Percentiles rank a stretch among this genome's conserved stretches.
Evolutionary conservation across 768 basidiomycete genomes (phyloP).

Genomic region (Lactifluus hygrophoroides): DNA sequence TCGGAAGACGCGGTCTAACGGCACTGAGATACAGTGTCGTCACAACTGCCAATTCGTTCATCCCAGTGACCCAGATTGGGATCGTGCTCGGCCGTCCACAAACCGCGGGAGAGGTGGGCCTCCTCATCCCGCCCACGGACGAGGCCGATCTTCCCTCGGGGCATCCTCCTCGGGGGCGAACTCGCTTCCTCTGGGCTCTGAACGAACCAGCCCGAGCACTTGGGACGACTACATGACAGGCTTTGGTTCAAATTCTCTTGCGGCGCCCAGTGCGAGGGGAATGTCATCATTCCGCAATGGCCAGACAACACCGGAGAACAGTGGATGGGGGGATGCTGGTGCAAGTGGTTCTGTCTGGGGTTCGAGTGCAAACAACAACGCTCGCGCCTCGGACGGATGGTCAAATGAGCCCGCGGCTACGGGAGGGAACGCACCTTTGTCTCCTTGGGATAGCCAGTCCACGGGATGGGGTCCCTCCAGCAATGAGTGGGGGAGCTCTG

Average conservation of each 20-base stretch:
- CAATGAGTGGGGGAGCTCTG: background rate
- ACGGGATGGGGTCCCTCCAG: conserved; percentile 1
- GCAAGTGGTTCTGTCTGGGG: conserved; percentile 7
- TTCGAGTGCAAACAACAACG: background rate
- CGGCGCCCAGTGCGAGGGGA: background rate
- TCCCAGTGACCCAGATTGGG: conserved; percentile 13
- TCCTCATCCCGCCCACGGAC: background rate
- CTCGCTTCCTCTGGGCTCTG: background rate
- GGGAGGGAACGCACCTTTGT: background rate
- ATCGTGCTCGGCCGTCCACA: background rate
- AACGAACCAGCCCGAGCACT: background rate
- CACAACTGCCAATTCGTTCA: conserved; percentile 8
- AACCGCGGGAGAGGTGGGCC: background rate
- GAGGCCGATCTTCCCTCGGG: conserved; percentile 1
- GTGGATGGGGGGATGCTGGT: conserved; percentile 6
- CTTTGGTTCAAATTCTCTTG: background rate
- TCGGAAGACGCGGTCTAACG: conserved; percentile 1
- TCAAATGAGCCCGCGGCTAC: background rate
- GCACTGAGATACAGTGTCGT: background rate
- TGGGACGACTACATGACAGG: conserved; percentile 10
- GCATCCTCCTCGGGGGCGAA: background rate
- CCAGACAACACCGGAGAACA: background rate
- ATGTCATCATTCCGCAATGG: background rate
- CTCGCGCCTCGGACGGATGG: background rate
- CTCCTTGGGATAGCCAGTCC: background rate